Percentiles rank a stretch among this genome's conserved stretches.
Conservation (phyloP, 805 yeast genomes). For the Saturnispora bothae region DNA sequence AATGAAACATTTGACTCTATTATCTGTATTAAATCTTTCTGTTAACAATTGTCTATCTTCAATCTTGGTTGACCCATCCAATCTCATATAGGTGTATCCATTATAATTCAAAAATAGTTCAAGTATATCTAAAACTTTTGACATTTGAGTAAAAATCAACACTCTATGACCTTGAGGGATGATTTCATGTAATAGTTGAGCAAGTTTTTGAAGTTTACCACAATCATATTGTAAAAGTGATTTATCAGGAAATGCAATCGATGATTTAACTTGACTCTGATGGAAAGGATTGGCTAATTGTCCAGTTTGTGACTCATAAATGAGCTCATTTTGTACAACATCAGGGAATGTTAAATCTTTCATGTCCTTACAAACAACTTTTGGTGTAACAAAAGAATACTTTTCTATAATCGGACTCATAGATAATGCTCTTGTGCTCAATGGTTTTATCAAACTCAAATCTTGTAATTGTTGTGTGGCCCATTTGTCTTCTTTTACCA, state of each 20-base stretch:
- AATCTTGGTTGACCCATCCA: constrained; percentile 95
- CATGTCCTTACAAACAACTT: constrained; percentile 69
- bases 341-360: constrained; percentile 40
- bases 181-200: constrained; percentile 62
- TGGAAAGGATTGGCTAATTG: constrained; percentile 49
- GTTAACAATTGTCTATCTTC: constrained; percentile 94
- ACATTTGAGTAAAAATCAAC: constrained; percentile 95
- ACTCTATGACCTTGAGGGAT: constrained; percentile 88
- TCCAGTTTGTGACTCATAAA: constrained; percentile 21
- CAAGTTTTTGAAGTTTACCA: constrained; percentile 86
- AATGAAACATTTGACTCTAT: constrained; percentile 80
- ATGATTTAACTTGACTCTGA: constrained; percentile 70
- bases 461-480: constrained; percentile 26
- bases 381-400: constrained; percentile 82
- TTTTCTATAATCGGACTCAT: constrained; percentile 52
- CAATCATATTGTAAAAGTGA: constrained; percentile 88
- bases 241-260: constrained; percentile 95
- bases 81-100: constrained; percentile 87
- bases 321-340: constrained; percentile 22
- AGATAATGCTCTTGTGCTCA: constrained; percentile 28
- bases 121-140: constrained; percentile 84
- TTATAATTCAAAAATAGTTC: constrained; percentile 91
- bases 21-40: constrained; percentile 82
- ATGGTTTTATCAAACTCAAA: constrained; percentile 31
- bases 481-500: constrained; percentile 26